Base-by-base conservation (phyloP, 78 protist genomes). In the Dictyostelium firmibasis region DNA sequence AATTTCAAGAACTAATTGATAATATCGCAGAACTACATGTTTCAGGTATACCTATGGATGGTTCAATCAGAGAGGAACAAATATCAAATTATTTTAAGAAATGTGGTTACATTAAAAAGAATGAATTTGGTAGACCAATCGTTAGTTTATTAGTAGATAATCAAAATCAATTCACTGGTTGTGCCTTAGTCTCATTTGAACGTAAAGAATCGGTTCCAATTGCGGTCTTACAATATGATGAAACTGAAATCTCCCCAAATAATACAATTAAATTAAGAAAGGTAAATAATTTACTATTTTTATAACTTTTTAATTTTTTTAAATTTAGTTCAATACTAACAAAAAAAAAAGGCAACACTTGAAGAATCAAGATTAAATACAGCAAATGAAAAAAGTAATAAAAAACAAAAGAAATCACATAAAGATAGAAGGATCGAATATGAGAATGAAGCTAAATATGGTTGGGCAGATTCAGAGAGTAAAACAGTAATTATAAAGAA, bases 201-300 rank as follows among this genome's bases (percentile, higher is more conserved):
- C 36, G 95, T 36, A 76, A 84, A 47, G 96, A 94, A 38, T 94
- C 96, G 0, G 50, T 94, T 23, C 92, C 70, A 7, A 29, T 94
- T 1, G 96, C 96, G 8, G 87, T 94, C 3, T 74, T 53, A 35
- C 88, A 86, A 38, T 83, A 41, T 53, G 97, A 94, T 44, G 97
- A 72, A 20, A 83, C 91, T 43, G 91, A 89, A 64, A 83, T 94
- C 6, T 3, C 41, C 35, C 86, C 77, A 57, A 72, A 72, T 29
- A 57, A 53, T 81, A 7, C 2, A 47, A 86, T 94, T 16, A 57
- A 18, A 38, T 25, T 94, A 20, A 29, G 77, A 69, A 84, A 91
- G 18, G 93, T 88, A 62, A 13, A 2, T 50, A 50, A 14, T 50
- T 14, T 50, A 50, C 10, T 44, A 4, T 44, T 44, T 44, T 44